Base-by-base conservation (phyloP, 176 grass and related monocot genomes). In the Carex scoparia region DNA sequence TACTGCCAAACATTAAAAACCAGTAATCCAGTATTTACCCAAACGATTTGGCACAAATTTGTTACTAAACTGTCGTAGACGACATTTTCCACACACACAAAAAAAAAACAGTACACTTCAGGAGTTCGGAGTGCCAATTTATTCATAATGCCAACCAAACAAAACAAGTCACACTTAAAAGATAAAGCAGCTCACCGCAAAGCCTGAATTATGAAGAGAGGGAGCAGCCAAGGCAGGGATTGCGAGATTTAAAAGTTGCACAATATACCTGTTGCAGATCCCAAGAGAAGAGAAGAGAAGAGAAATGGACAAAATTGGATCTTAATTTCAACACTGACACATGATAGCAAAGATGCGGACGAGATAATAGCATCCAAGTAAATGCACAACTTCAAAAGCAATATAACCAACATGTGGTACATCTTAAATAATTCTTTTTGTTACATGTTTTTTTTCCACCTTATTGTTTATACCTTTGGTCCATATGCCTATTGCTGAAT, bases 151-250 rank as follows among this genome's bases (percentile, higher is more conserved):
- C 32, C 58, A 81, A 42, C n/a, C 38, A 81, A 81, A 65, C 10
- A 81, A 5, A 72, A 69, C 65, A 73, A 51, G 69, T 56, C 51
- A 57, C 10, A 35, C 12, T 56, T 48, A 61, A 18, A 46, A 62
- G 12, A 64, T 19, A 83, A 51, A 51, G 79, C 58, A 88, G 85
- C 91, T 94, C 89, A 99, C 96, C 91, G 91, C 94, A 89, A 99
- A 99, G 77, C 96, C 96, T 28, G 93, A 89, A 91, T 92, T 84
- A 87, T 99, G 93, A 88, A 99, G 96, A 68, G 86, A 67, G 69
- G 96, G 96, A 65, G 93, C 96, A 7, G 91, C 88, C 85, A 99
- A 86, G 84, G 85, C 90, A 87, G 88, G 91, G 49, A 99, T 88
- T 87, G 86, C 84, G 65, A 99, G 88, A 84, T 92, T 99, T 83